Conservation (phyloP, 1,284 basidiomycete genomes). For the Malassezia equina region DNA sequence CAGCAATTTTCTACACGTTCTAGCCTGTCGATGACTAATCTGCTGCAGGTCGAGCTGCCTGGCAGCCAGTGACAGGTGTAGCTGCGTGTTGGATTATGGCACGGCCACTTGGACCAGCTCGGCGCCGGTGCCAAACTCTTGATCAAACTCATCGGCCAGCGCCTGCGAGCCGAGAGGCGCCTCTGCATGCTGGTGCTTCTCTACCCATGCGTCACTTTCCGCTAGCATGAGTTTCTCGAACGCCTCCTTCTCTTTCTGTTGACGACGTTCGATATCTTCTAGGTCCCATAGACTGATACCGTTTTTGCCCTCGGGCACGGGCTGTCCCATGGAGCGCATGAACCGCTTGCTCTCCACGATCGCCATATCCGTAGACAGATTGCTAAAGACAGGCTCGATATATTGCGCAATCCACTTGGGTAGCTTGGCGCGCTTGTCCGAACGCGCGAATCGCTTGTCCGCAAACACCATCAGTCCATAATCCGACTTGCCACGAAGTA, state of each 20-base stretch:
- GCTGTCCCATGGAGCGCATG: constrained; percentile 94
- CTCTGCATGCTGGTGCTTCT: constrained; percentile 17
- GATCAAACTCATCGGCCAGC: constrained; percentile 33
- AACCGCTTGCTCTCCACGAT: constrained; percentile 89
- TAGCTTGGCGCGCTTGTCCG: constrained; percentile 91
- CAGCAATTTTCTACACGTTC: constrained; percentile 13
- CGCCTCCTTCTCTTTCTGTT: constrained; percentile 61
- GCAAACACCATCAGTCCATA: constrained; percentile 99
- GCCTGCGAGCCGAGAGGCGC: background rate
- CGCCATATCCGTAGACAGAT: constrained; percentile 97
- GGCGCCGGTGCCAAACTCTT: constrained; percentile 24
- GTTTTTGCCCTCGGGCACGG: constrained; percentile 74
- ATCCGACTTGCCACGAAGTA: constrained; percentile 93
- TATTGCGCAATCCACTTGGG: constrained; percentile 99
- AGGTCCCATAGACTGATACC: constrained; percentile 89
- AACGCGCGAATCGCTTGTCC: constrained; percentile 86
- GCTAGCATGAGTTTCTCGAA: constrained; percentile 37
- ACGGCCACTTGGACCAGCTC: constrained; percentile 8
- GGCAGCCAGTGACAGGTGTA: background rate
- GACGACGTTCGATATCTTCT: constrained; percentile 69
- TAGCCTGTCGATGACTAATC: constrained; percentile 12
- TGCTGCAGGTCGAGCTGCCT: background rate
- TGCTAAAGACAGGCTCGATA: constrained; percentile 82
- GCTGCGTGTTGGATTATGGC: background rate
- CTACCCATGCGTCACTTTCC: constrained; percentile 23